Evolutionary conservation across 2,329 filamentous ascomycete genomes (phyloP).

Genomic region (Diatrype stigma): DNA sequence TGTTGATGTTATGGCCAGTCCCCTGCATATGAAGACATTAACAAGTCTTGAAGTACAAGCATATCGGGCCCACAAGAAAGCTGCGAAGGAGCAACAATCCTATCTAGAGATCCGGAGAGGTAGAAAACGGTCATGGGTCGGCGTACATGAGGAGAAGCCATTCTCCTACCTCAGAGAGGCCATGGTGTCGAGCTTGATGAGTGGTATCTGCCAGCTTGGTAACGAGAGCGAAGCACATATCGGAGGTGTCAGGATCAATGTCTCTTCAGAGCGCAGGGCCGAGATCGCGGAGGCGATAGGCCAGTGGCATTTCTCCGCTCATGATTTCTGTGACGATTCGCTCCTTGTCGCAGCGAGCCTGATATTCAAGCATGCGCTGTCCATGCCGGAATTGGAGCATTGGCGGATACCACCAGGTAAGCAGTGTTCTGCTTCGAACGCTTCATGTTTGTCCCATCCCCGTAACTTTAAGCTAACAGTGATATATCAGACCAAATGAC

Average conservation of each 20-base stretch:
- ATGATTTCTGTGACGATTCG: slow-evolving; percentile 86
- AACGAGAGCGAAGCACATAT: slow-evolving; percentile 59
- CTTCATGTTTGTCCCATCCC: slow-evolving; percentile 18
- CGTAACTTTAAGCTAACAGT: slow-evolving; percentile 34
- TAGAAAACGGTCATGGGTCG: slow-evolving; percentile 88
- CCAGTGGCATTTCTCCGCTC: slow-evolving; percentile 84
- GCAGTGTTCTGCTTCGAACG: slow-evolving; percentile 22
- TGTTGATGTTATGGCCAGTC: slow-evolving; percentile 78
- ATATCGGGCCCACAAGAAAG: slow-evolving; percentile 76
- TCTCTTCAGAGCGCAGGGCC: slow-evolving; percentile 61
- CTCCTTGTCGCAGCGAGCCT: slow-evolving; percentile 77
- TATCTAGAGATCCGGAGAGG: slow-evolving; percentile 69
- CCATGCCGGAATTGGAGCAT: slow-evolving; percentile 72
- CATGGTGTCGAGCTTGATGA: slow-evolving; percentile 91
- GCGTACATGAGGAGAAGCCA: slow-evolving; percentile 76
- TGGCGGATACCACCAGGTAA: slow-evolving; percentile 77
- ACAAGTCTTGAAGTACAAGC: slow-evolving; percentile 77
- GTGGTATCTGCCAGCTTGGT: slow-evolving; percentile 72
- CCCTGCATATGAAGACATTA: slow-evolving; percentile 68
- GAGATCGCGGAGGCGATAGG: slow-evolving; percentile 67
- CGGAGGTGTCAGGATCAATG: slow-evolving; percentile 61
- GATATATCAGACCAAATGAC: slow-evolving; percentile 66
- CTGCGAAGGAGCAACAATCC: slow-evolving; percentile 66
- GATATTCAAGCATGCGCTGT: slow-evolving; percentile 87
- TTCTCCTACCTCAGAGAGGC: slow-evolving; percentile 87